Conservation (phyloP, 139 green algal species). For the Dunaliella primolecta region DNA sequence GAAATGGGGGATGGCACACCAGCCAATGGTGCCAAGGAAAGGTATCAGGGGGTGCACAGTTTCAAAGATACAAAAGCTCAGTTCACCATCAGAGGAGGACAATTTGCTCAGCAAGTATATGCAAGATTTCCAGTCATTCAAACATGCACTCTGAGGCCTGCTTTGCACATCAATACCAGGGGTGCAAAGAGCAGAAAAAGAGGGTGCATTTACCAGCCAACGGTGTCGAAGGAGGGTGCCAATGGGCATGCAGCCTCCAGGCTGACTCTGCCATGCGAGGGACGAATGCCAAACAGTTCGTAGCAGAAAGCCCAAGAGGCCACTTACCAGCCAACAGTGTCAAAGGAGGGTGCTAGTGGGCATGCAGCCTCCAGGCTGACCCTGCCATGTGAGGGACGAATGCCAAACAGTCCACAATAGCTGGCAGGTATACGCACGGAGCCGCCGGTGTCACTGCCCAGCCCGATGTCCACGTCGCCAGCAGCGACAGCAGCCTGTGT, state of each 20-base stretch:
- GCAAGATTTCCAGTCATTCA: too few relatives aligned
- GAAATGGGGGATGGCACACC: too few relatives aligned
- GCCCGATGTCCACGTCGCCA: constrained; percentile 63
- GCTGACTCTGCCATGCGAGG: constrained; percentile 74
- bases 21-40: too few relatives aligned
- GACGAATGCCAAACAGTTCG: constrained; percentile 82
- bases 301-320: too few relatives aligned
- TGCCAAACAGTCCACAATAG: constrained; percentile 85
- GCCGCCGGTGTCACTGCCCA: constrained; percentile 91
- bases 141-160: too few relatives aligned
- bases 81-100: too few relatives aligned
- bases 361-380: constrained; percentile 50
- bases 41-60: too few relatives aligned
- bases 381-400: constrained; percentile 81
- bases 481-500: constrained; percentile 70
- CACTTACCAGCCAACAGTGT: constrained; percentile 59
- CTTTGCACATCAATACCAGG: too few relatives aligned
- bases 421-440: constrained; percentile 84
- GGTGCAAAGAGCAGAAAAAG: too few relatives aligned
- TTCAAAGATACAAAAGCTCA: too few relatives aligned
- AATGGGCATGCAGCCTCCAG: constrained; percentile 59
- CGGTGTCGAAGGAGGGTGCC: constrained; percentile 81
- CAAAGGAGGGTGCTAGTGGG: constrained; percentile 81
- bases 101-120: too few relatives aligned
- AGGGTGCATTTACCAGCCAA: constrained; percentile 44